Base-by-base conservation (phyloP, 345 rosid species). In the Excoecaria agallocha region DNA sequence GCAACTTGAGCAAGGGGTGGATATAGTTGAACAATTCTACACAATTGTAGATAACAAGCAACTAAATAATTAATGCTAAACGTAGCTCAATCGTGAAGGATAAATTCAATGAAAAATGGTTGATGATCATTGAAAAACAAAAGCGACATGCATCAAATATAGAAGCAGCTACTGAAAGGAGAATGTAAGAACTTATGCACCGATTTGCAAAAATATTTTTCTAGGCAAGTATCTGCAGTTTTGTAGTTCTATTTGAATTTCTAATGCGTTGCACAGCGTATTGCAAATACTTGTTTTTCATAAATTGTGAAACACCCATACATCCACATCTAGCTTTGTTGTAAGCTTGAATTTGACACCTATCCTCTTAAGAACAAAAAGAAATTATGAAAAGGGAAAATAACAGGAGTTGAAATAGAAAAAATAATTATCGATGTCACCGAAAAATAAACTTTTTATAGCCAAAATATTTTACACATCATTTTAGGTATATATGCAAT, bases 101-200 rank as follows among this genome's bases (percentile, higher is more conserved):
- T 30, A 89, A 83, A 81, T 19, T 81, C 13, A 88, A 82, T 80
- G 89, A 85, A n/a, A 88, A 83, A 66, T 87, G 87, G 45, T 77
- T 88, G 68, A 75, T 84, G 2, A 81, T 88, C 60, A 76, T 85
- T n/a, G 87, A 90, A 85, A 89, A 91, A 71, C 79, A 73, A 77
- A 85, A 76, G 68, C 87, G 82, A 74, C 94, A 87, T 75, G 96
- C 92, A 0, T 78, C 87, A 0, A 84, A 84, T 43, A 80, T 91
- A 63, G 93, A 89, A 74, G 93, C 91, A 64, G 95, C 87, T 70
- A 90, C 97, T 82, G 91, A 87, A 9, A 95, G 90, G 86, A 84
- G 94, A 85, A 95, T 87, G 99, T 91, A 93, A 70, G 97, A 94
- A 72, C 96, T 94, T 13, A 90, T 95, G 78, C 96, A 88, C 50